Evolutionary conservation across 768 basidiomycete genomes (phyloP).

Genomic region (Phlegmacium glaucopus): DNA sequence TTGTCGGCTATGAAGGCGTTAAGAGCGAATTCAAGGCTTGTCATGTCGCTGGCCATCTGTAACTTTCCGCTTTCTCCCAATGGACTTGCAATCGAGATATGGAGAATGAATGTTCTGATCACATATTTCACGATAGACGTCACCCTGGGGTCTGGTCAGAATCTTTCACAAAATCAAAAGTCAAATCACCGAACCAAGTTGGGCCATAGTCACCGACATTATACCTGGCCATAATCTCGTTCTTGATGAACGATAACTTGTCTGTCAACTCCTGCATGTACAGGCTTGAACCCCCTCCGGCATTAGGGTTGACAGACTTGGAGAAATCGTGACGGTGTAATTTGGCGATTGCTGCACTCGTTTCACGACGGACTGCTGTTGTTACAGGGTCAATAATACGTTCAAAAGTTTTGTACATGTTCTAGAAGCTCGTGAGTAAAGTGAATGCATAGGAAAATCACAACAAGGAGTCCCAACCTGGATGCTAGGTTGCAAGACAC

Average conservation of each 20-base stretch:
- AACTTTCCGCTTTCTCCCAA: constrained; percentile 92
- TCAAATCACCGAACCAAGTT: constrained; percentile 57
- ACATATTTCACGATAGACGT: constrained; percentile 71
- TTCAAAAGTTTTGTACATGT: constrained; percentile 47
- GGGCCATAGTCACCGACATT: constrained; percentile 66
- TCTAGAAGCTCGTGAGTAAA: constrained; percentile 32
- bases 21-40: constrained; percentile 90
- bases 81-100: constrained; percentile 90
- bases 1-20: constrained; percentile 71
- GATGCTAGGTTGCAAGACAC: constrained; percentile 52
- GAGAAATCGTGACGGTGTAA: constrained; percentile 85
- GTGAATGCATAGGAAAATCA: neutral
- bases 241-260: constrained; percentile 78
- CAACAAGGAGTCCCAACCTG: constrained; percentile 40
- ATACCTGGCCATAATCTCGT: constrained; percentile 71
- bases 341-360: constrained; percentile 72
- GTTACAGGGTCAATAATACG: constrained; percentile 60
- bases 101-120: constrained; percentile 84
- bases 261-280: constrained; percentile 94
- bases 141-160: constrained; percentile 38
- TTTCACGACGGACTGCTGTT: constrained; percentile 73
- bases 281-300: constrained; percentile 65
- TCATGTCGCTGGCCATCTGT: constrained; percentile 94
- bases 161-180: neutral
- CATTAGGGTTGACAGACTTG: constrained; percentile 63